Evolutionary conservation across 2,329 filamentous ascomycete genomes (phyloP), one percentile per base, ranked within the genome.

Genomic region (Cadophora luteo-olivacea): DNA sequence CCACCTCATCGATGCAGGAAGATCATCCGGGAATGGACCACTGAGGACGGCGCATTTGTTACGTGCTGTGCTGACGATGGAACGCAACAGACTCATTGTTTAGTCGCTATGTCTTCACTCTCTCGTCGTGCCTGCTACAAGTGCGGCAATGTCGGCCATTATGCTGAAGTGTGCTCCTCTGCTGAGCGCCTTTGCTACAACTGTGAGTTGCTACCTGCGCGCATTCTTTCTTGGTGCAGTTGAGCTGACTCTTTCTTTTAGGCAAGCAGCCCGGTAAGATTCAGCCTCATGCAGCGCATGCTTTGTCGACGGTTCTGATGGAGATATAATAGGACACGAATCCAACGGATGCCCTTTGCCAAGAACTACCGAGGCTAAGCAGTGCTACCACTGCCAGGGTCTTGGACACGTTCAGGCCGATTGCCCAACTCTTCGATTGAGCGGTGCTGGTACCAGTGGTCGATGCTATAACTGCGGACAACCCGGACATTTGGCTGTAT

Each of bases 381-480:
- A 99, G 87, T 99, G 96, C 89, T 99, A 99, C 82, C 96, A 98
- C 85, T 99, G 96, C 87, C 96, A 98, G 86, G 96, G 96, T 69
- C 89, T 98, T 71, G 96, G 96, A 75, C 96, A 99, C 81, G 96
- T 99, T 77, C 96, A 99, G 86, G 96, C 96, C 75, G 96, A 99
- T 82, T 99, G 96, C 88, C 96, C 96, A 77, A 98, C 96, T 71
- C 89, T 99, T 73, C 93, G 96, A 76, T 83, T 99, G 81, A 97
- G 90, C 81, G 94, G 92, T 74, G 91, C 91, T 76, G 88, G 90
- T 72, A 90, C 91, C 70, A 90, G 91, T 80, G 93, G 93, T 73
- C 93, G 94, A 76, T 99, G 96, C 90, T 99, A 99, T 84, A 96
- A 93, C 83, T 99, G 96, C 81, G 94, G 93, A 76, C 91, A 97